Base-by-base conservation (phyloP, 768 basidiomycete species). In the Mycena maculata region DNA sequence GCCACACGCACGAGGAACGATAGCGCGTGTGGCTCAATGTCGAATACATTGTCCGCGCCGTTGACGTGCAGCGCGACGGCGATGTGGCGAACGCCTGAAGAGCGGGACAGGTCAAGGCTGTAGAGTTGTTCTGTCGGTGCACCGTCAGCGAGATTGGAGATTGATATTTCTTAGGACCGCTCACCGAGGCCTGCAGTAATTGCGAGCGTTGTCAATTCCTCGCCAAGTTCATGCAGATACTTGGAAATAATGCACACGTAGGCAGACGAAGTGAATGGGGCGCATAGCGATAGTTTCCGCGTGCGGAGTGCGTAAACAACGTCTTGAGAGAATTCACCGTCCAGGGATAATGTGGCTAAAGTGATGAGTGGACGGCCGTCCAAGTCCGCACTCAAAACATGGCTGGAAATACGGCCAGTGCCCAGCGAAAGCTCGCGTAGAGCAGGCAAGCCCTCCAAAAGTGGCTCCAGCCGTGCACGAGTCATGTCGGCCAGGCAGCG, bases 21-120 rank as follows among this genome's bases (percentile, higher is more conserved):
- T 47, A 10, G 45, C 25, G 25, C 45, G 45, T 47, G 25, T 47
- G 45, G 45, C 45, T 23, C 45, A 27, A 47, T 47, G 25, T 47
- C 45, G 45, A 47, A 47, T 47, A 47, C 25, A 27, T 47, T 47
- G 45, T 47, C 25, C 45, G 45, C 45, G 45, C 45, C 45, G 45
- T 47, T 47, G 45, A 47, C 45, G 45, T 47, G 45, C 45, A 47
- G 45, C 22, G 45, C 25, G 45, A 47, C 25, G 45, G 22, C 45
- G 22, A 47, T 22, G 22, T 47, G 45, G 45, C 45, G 45, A 27
- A 47, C 45, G 25, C 45, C 25, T 47, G 45, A 47, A 23, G 45
- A 47, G 45, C 45, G 45, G 45, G 45, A 47, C 22, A 47, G 45
- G 45, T 47, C 45, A 27, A 47, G 45, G 45, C 25, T 47, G 45